Evolutionary conservation across 108 stramenopile genomes (phyloP).

Genomic region (Cyclotella kingstonii): DNA sequence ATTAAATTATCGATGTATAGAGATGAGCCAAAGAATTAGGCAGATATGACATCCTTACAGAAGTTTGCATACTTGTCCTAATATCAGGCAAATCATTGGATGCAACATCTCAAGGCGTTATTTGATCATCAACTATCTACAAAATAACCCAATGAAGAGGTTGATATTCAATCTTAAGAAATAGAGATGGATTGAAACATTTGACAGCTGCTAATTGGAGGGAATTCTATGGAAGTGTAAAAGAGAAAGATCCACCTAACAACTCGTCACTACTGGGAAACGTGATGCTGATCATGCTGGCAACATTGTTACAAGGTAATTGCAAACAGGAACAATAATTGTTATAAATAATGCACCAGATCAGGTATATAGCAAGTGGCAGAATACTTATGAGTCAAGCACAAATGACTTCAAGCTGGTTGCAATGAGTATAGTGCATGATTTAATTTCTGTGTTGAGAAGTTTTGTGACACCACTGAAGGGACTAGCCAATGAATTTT

Average conservation of each 20-base stretch:
- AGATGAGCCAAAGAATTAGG: slow-evolving; percentile 35
- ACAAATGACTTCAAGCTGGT: slow-evolving; percentile 47
- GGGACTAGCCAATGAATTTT: slow-evolving; percentile 23
- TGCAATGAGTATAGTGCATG: slow-evolving; percentile 28
- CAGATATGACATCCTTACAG: slow-evolving; percentile 17
- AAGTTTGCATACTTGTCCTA: slow-evolving; percentile 33
- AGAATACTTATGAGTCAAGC: slow-evolving; percentile 44
- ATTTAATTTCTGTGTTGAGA: slow-evolving; percentile 23
- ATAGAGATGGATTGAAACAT: not conserved
- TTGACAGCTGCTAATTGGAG: not conserved
- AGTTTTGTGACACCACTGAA: slow-evolving; percentile 32
- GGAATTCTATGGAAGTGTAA: slow-evolving; percentile 20
- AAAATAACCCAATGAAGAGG: not conserved
- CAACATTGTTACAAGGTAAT: slow-evolving; percentile 27
- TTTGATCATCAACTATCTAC: slow-evolving; percentile 2
- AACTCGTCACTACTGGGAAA: slow-evolving; percentile 33
- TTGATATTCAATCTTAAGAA: not conserved
- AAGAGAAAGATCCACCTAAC: slow-evolving; percentile 31
- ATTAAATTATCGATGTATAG: slow-evolving; percentile 11
- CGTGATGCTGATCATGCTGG: slow-evolving; percentile 49
- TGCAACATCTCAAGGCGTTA: slow-evolving; percentile 43
- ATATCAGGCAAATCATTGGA: slow-evolving; percentile 17
- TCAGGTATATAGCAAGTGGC: slow-evolving; percentile 31
- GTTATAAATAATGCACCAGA: slow-evolving; percentile 41
- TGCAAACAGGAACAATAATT: slow-evolving; percentile 38